phyloP scores from a whole-genome alignment of 2,329 filamentous ascomycete genomes.

The Botryosphaeria dothidea region DNA sequence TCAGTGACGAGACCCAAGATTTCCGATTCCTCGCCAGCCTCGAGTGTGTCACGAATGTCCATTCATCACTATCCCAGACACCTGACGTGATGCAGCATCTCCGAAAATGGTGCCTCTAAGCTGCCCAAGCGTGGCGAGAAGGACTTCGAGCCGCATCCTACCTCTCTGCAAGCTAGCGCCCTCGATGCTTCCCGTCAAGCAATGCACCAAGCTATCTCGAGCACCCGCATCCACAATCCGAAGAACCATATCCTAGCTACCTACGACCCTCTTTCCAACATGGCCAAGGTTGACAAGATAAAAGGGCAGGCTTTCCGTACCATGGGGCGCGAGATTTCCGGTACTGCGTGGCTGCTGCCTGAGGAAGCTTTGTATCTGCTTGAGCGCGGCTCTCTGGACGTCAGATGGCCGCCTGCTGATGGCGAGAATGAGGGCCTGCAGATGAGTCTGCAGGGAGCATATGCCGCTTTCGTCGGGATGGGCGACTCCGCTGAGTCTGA shows the following conservation, averaged over 20 bases:
- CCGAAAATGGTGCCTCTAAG: constrained; percentile 45
- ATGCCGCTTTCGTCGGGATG: constrained; percentile 76
- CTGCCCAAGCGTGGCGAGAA: constrained; percentile 92
- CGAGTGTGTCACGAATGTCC: constrained; percentile 43
- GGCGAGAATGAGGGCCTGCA: constrained; percentile 61
- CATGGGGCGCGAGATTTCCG: constrained; percentile 61
- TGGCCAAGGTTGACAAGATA: constrained; percentile 67
- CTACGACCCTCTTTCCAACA: constrained; percentile 67
- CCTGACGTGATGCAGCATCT: constrained; percentile 23
- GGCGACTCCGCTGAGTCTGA: constrained; percentile 55
- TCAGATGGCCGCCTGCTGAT: constrained; percentile 70
- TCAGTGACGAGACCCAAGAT: constrained; percentile 82
- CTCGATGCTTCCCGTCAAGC: constrained; percentile 81
- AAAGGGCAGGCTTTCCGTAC: constrained; percentile 71
- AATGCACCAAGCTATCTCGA: constrained; percentile 83
- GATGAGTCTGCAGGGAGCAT: constrained; percentile 87
- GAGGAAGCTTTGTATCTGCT: constrained; percentile 90
- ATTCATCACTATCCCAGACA: background rate
- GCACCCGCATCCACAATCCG: constrained; percentile 71
- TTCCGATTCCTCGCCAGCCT: constrained; percentile 71
- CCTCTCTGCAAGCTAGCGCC: constrained; percentile 73
- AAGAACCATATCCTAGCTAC: constrained; percentile 68
- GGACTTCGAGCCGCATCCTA: constrained; percentile 94
- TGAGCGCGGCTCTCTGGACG: constrained; percentile 82
- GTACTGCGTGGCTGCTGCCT: constrained; percentile 77